A percentile compares a stretch with the other conserved stretches of the same genome.
phyloP scores from a whole-genome alignment of 1,284 basidiomycete genomes.

The Agroathelia rolfsii region DNA sequence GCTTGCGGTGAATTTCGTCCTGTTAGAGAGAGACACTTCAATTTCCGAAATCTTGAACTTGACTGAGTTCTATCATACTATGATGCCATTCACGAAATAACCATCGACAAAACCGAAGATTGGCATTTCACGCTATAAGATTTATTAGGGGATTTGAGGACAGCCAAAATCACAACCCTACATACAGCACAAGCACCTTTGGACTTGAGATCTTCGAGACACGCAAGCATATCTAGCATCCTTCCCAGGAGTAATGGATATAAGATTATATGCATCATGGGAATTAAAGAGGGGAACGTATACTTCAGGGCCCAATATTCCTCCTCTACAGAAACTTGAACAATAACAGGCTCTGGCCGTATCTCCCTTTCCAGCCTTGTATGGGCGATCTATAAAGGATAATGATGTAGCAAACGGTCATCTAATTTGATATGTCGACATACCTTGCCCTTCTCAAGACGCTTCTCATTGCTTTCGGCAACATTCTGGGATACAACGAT shows the following conservation, averaged over 20 bases:
- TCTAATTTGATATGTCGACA: constrained; percentile 11
- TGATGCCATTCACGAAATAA: constrained; percentile 51
- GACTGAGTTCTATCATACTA: constrained; percentile 32
- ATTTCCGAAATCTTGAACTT: not conserved
- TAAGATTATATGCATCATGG: constrained; percentile 3
- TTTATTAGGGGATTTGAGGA: not conserved
- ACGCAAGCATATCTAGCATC: constrained; percentile 53
- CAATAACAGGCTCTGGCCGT: constrained; percentile 44
- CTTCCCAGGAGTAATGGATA: constrained; percentile 21
- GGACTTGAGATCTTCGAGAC: constrained; percentile 37
- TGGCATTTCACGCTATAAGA: constrained; percentile 55
- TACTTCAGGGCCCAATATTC: constrained; percentile 69
- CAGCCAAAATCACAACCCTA: not conserved
- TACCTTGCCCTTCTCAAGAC: constrained; percentile 53
- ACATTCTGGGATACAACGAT: constrained; percentile 53
- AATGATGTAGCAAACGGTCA: constrained; percentile 7
- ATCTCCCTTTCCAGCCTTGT: constrained; percentile 72
- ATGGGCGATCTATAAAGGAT: constrained; percentile 50
- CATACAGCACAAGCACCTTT: constrained; percentile 39
- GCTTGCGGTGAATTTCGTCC: constrained; percentile 40
- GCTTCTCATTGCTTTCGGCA: constrained; percentile 50
- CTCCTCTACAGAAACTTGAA: constrained; percentile 42
- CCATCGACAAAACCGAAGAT: constrained; percentile 58
- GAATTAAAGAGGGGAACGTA: constrained; percentile 11
- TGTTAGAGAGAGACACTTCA: constrained; percentile 15